A percentile compares a stretch with the other conserved stretches of the same genome.
These are phyloP conservation scores for Claviceps arundinis DNA, from an alignment of 2,329 filamentous ascomycete species.

Conservation along the genomic window DNA sequence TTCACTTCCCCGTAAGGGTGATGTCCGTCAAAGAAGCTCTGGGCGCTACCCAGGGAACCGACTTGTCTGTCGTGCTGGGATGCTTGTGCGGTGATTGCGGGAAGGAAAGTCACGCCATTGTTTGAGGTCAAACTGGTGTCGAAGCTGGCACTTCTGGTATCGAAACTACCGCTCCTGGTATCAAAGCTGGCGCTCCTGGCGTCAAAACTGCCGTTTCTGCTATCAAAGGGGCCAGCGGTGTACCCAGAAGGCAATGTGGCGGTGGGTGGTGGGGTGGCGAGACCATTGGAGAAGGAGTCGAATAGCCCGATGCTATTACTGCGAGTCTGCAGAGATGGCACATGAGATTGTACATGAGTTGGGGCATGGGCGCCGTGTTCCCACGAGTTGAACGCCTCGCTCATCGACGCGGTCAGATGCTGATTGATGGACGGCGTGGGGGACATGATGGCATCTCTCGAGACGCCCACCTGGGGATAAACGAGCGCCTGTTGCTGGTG, in stretches of 20 bases:
- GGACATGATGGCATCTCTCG: constrained; percentile 37
- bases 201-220: constrained; percentile 26
- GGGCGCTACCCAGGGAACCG: constrained; percentile 13
- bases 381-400: constrained; percentile 42
- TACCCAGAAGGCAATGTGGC: constrained; percentile 36
- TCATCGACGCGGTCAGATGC: constrained; percentile 41
- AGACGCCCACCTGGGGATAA: constrained; percentile 20
- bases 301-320: constrained; percentile 27
- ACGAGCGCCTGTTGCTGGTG: constrained; percentile 37
- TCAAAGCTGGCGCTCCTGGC: constrained; percentile 9
- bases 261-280: constrained; percentile 44
- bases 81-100: constrained; percentile 14
- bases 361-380: constrained; percentile 18
- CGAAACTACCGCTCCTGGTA: constrained; percentile 3
- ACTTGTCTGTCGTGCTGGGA: constrained; percentile 13
- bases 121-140: constrained; percentile 22
- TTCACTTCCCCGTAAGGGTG: constrained; percentile 21
- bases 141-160: constrained; percentile 23
- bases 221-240: constrained; percentile 14
- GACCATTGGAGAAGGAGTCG: constrained; percentile 37
- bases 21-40: constrained; percentile 21
- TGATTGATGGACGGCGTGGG: constrained; percentile 36
- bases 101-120: constrained; percentile 19
- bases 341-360: constrained; percentile 16
- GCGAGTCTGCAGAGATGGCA: constrained; percentile 20